These are phyloP conservation scores for Zopfochytrium polystomum DNA, from an alignment of 371 early-diverging fungal genomes.

Conservation along the genomic window DNA sequence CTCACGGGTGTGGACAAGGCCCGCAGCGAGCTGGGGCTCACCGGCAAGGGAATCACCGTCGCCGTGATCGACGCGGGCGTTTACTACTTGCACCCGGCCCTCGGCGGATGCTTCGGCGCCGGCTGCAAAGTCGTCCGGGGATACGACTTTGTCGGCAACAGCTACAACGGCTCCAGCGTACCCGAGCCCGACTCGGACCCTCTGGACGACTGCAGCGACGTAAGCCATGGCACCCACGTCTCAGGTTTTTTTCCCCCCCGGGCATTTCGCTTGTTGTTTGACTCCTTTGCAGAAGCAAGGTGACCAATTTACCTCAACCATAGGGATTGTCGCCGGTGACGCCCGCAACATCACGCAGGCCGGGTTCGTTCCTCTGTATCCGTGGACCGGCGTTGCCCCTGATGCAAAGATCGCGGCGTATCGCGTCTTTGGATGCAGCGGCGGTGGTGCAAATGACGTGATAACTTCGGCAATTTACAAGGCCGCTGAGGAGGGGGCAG, in stretches of 20 bases:
- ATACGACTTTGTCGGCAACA: no score
- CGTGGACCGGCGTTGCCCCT: slow-evolving; percentile 40
- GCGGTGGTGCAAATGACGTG: slow-evolving; percentile 58
- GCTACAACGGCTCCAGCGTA: slow-evolving; percentile 14
- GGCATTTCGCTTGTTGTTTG: no score
- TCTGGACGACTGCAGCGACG: no score
- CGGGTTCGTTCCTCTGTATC: slow-evolving; percentile 10
- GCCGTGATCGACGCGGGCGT: slow-evolving; percentile 58
- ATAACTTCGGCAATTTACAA: slow-evolving; percentile 49
- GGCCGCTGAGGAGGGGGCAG: slow-evolving; percentile 64
- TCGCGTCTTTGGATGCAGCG: slow-evolving; percentile 62
- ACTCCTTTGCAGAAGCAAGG: slow-evolving; percentile 41
- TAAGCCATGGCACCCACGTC: slow-evolving; percentile 54
- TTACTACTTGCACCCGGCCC: slow-evolving; percentile 67
- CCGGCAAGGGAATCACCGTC: slow-evolving; percentile 42
- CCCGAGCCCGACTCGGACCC: no score
- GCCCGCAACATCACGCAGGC: slow-evolving; percentile 18
- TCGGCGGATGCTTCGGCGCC: slow-evolving; percentile 66
- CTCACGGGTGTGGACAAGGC: no score
- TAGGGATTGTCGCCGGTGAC: slow-evolving; percentile 57
- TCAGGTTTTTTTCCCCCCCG: no score
- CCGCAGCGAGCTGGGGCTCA: no score
- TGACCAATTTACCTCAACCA: slow-evolving; percentile 58
- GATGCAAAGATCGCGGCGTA: slow-evolving; percentile 32
- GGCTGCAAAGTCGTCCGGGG: slow-evolving; percentile 60